phyloP scores from a whole-genome alignment of 331 rosid species.

The Rhamnella rubrinervis region DNA sequence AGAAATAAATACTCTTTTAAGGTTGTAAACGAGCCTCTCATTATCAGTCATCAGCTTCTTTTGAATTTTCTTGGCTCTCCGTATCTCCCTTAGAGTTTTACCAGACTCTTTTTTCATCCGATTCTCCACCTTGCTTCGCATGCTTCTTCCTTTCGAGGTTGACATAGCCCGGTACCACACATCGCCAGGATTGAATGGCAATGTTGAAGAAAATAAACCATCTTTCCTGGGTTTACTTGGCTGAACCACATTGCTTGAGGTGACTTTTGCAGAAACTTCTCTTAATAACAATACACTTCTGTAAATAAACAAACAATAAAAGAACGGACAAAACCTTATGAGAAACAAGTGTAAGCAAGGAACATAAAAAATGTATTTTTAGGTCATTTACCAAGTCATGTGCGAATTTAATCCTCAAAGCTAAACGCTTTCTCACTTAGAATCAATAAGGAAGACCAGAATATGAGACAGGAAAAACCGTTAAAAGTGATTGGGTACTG shows the following conservation, averaged over 20 bases:
- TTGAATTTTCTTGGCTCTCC: conserved; percentile 77
- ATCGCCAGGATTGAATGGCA: conserved; percentile 43
- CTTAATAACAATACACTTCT: conserved; percentile 53
- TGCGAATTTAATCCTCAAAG: background rate
- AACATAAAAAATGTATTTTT: background rate
- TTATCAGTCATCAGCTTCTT: conserved; percentile 95
- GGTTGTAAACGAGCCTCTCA: conserved; percentile 85
- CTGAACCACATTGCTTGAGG: conserved; percentile 38
- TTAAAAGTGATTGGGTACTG: conserved; percentile 9
- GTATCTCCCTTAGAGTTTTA: conserved; percentile 79
- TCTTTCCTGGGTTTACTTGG: conserved; percentile 28
- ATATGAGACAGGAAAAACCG: background rate
- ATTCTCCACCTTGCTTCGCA: conserved; percentile 91
- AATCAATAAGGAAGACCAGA: background rate
- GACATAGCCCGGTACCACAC: conserved; percentile 68
- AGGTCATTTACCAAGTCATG: background rate
- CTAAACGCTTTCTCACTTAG: background rate
- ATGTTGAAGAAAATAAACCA: conserved; percentile 25
- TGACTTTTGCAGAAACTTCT: conserved; percentile 24
- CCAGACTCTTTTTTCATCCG: conserved; percentile 93
- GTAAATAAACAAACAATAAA: conserved; percentile 7
- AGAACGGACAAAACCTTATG: background rate
- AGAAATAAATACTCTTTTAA: conserved; percentile 72
- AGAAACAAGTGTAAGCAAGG: background rate
- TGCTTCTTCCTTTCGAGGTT: conserved; percentile 74